Conservation (phyloP, 768 basidiomycete genomes). For the Rhodotorula babjevae region DNA sequence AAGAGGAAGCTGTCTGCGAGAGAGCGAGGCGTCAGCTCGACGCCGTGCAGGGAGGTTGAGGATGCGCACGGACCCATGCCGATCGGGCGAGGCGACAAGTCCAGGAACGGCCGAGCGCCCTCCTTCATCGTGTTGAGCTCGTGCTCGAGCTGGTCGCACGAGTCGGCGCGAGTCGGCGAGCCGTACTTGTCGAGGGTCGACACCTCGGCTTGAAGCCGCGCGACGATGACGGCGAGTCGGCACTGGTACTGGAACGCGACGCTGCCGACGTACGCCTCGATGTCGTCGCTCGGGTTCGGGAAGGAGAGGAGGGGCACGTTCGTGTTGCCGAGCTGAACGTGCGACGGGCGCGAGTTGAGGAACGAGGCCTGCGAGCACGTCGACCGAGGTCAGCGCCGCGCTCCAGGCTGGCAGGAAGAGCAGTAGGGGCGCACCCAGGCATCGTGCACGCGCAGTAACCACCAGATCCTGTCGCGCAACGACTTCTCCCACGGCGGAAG, state of each 20-base stretch:
- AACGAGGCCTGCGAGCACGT: slow-evolving; percentile 31
- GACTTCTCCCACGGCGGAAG: slow-evolving; percentile 23
- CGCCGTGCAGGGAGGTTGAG: no score
- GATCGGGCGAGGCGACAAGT: background rate
- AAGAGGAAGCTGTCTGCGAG: slow-evolving; percentile 26
- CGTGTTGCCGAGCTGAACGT: slow-evolving; percentile 28
- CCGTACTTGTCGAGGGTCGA: slow-evolving; percentile 16
- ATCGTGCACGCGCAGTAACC: slow-evolving; percentile 29
- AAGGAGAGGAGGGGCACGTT: slow-evolving; percentile 14
- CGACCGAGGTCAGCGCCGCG: no score
- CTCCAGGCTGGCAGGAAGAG: no score
- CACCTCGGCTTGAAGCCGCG: slow-evolving; percentile 13
- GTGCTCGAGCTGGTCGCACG: slow-evolving; percentile 23
- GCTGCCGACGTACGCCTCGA: background rate
- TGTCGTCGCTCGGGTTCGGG: background rate
- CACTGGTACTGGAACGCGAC: slow-evolving; percentile 21
- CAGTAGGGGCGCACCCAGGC: slow-evolving; percentile 33
- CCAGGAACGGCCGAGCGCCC: background rate
- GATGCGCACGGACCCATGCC: slow-evolving; percentile 20
- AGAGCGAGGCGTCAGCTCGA: background rate
- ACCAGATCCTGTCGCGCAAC: slow-evolving; percentile 27
- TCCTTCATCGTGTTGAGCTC: slow-evolving; percentile 25
- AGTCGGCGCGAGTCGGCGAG: background rate
- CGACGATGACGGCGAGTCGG: slow-evolving; percentile 24
- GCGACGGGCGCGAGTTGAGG: slow-evolving; percentile 32